Percentiles rank a stretch among this genome's conserved stretches.
Conservation (phyloP, 2,329 filamentous ascomycete genomes). For the Hypoxylon rubiginosum region DNA sequence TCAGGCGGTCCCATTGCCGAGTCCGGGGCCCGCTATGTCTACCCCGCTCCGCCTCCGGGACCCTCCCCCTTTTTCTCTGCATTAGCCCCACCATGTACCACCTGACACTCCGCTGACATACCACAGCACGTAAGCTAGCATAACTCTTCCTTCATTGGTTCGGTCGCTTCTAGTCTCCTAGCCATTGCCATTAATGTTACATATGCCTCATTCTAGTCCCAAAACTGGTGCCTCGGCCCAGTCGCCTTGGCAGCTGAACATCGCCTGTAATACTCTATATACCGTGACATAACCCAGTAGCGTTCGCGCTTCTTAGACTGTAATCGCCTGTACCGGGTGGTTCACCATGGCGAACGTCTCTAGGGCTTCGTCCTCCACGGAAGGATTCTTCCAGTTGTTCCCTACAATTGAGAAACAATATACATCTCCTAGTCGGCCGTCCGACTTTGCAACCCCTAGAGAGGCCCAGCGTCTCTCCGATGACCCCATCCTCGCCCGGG, state of each 20-base stretch:
- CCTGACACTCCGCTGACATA: no score
- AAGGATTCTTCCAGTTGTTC: constrained; percentile 39
- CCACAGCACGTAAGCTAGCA: neutral
- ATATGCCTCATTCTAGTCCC: neutral
- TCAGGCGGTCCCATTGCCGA: no score
- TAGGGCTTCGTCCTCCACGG: constrained; percentile 32
- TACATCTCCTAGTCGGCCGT: constrained; percentile 9
- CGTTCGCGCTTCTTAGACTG: neutral
- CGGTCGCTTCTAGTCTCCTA: neutral
- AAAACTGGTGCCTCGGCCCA: neutral
- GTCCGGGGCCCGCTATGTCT: no score
- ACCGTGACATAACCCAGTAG: neutral
- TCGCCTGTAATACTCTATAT: neutral
- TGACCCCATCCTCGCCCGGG: constrained; percentile 27
- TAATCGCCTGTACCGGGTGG: neutral
- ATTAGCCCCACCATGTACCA: no score
- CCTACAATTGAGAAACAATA: constrained; percentile 29
- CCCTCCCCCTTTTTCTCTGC: no score
- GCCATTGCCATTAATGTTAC: neutral
- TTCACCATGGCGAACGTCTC: neutral
- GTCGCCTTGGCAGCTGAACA: no score
- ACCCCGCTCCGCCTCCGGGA: no score
- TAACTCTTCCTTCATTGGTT: neutral
- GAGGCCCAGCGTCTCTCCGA: constrained; percentile 22
- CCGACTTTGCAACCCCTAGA: neutral